Conservation (phyloP, 1,284 basidiomycete species). For the Naganishia albida region DNA sequence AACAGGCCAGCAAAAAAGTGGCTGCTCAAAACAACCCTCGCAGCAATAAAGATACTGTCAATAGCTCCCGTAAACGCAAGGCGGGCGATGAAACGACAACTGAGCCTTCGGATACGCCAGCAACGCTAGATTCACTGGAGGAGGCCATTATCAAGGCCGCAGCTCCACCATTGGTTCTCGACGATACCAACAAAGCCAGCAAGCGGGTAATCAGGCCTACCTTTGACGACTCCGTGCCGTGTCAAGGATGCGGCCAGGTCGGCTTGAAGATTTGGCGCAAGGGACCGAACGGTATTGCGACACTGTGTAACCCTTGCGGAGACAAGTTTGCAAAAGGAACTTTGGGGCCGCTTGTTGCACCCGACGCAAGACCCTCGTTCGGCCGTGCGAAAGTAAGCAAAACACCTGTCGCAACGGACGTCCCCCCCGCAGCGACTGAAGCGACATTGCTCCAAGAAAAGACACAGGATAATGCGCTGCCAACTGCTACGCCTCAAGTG, state of each 20-base stretch:
- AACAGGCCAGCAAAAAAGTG: neutral
- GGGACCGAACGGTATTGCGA: slow-evolving; percentile 11
- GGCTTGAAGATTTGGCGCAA: slow-evolving; percentile 12
- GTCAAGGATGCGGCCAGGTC: slow-evolving; percentile 10
- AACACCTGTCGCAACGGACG: neutral
- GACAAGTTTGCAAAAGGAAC: slow-evolving; percentile 11
- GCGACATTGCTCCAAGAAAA: neutral
- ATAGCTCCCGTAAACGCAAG: neutral
- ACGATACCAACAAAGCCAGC: neutral
- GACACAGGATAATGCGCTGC: too few species aligned
- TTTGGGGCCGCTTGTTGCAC: slow-evolving; percentile 2
- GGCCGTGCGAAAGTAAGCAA: too few species aligned
- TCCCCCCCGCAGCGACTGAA: neutral
- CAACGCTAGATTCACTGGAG: neutral
- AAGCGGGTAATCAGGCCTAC: neutral
- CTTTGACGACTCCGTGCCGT: neutral
- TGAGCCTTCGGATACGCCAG: neutral
- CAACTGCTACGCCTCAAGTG: too few species aligned
- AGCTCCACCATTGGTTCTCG: neutral
- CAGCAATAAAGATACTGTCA: neutral
- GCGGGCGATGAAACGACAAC: neutral
- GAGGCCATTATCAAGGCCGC: neutral
- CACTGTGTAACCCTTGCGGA: slow-evolving; percentile 16
- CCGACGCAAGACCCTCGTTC: neutral
- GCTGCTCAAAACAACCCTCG: too few species aligned